Evolutionary conservation across 176 grass and related monocot genomes (phyloP).

Genomic region (Aegilops speltoides): DNA sequence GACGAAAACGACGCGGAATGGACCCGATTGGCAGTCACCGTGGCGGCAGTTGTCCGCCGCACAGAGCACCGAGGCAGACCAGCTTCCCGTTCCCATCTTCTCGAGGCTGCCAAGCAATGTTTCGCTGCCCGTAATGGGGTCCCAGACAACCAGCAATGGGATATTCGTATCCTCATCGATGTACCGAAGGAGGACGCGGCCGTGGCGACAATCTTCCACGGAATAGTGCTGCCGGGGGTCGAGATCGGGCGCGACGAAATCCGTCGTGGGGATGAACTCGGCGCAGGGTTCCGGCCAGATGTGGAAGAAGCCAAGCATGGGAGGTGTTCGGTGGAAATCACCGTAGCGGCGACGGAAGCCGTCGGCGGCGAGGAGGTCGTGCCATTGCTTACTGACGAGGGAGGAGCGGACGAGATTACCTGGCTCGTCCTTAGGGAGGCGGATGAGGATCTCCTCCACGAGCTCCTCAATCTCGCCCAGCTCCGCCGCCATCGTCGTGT

Average conservation of each 20-base stretch:
- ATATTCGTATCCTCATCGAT: neutral
- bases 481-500: neutral
- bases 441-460: neutral
- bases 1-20: neutral
- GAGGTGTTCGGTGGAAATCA: neutral
- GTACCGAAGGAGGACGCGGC: neutral
- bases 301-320: neutral
- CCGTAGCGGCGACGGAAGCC: neutral
- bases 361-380: neutral
- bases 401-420: neutral
- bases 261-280: neutral
- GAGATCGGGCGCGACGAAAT: neutral
- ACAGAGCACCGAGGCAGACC: neutral
- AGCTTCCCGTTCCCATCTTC: neutral
- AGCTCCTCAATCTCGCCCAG: neutral
- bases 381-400: neutral
- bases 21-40: neutral
- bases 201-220: neutral
- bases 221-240: neutral
- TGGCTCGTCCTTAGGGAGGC: neutral
- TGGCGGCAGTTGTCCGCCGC: neutral
- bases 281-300: neutral
- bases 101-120: neutral
- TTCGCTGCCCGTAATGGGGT: neutral
- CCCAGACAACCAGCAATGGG: neutral